Conservation (phyloP, 768 basidiomycete genomes). For the Mycena amicta region DNA sequence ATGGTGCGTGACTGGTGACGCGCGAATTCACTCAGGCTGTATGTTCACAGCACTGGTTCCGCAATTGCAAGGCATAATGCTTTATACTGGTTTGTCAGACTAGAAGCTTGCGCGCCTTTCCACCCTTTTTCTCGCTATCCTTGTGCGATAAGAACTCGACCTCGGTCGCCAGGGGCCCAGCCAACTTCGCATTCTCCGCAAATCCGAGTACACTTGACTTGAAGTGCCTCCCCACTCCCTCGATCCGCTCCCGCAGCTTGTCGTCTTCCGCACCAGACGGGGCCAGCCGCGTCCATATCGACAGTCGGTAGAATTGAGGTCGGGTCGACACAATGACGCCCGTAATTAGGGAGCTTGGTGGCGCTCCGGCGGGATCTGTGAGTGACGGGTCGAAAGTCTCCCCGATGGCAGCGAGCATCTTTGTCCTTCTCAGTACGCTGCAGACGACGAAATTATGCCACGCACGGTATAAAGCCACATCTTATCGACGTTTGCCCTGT, state of each 20-base stretch:
- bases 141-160: constrained; percentile 95
- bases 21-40: too few relatives aligned
- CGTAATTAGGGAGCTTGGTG: constrained; percentile 70
- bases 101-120: constrained; percentile 75
- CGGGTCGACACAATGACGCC: constrained; percentile 95
- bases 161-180: constrained; percentile 89
- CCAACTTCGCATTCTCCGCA: constrained; percentile 68
- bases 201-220: constrained; percentile 90
- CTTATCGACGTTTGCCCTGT: constrained; percentile 77
- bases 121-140: constrained; percentile 94
- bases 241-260: constrained; percentile 74
- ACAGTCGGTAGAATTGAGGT: constrained; percentile 93
- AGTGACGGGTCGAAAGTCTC: constrained; percentile 96
- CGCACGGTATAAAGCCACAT: constrained; percentile 98
- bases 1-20: too few relatives aligned
- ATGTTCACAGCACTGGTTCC: too few relatives aligned
- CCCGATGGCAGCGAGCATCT: constrained; percentile 99
- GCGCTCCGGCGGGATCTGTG: constrained; percentile 48
- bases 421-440: constrained; percentile 1
- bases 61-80: too few relatives aligned
- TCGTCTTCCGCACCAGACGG: constrained; percentile 57
- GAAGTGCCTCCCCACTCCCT: constrained; percentile 86
- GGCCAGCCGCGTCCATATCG: constrained; percentile 95
- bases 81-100: too few relatives aligned
- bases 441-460: constrained; percentile 36